Conservation (phyloP, 495 filamentous ascomycete genomes). For the Penicillium flavigenum region DNA sequence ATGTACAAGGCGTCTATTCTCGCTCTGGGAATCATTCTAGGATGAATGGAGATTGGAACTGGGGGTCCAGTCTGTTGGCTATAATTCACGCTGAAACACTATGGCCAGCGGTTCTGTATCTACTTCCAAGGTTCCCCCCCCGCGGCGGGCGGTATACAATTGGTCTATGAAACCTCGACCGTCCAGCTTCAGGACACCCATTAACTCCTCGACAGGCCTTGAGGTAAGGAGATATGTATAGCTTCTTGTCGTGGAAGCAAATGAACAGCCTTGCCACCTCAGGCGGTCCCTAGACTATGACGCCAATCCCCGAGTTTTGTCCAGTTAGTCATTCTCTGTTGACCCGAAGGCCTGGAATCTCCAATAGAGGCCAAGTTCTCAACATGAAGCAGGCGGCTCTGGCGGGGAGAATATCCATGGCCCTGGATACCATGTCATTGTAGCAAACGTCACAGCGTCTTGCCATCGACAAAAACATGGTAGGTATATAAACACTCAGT, state of each 20-base stretch:
- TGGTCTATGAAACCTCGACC: conserved; percentile 10
- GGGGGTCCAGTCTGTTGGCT: not conserved
- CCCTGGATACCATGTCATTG: conserved; percentile 19
- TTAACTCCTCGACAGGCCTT: not conserved
- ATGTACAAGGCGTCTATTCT: not conserved
- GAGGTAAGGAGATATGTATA: not conserved
- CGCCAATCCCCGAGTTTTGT: not conserved
- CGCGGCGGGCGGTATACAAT: too few species aligned
- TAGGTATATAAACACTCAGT: conserved; percentile 12
- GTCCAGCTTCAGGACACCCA: not conserved
- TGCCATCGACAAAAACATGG: not conserved
- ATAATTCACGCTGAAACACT: not conserved
- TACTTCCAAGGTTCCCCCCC: too few species aligned
- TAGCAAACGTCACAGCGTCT: conserved; percentile 18
- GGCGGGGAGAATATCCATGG: conserved; percentile 17
- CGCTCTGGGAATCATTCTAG: not conserved
- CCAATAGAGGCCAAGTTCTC: not conserved
- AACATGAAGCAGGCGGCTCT: conserved; percentile 6
- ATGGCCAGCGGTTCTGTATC: too few species aligned
- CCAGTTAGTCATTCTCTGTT: not conserved
- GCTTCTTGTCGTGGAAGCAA: not conserved
- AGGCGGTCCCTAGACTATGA: conserved; percentile 1
- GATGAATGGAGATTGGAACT: not conserved
- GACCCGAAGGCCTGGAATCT: not conserved
- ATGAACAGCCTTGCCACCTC: conserved; percentile 3